Conservation (phyloP, 768 basidiomycete species). For the Cantharellus anzutake region DNA sequence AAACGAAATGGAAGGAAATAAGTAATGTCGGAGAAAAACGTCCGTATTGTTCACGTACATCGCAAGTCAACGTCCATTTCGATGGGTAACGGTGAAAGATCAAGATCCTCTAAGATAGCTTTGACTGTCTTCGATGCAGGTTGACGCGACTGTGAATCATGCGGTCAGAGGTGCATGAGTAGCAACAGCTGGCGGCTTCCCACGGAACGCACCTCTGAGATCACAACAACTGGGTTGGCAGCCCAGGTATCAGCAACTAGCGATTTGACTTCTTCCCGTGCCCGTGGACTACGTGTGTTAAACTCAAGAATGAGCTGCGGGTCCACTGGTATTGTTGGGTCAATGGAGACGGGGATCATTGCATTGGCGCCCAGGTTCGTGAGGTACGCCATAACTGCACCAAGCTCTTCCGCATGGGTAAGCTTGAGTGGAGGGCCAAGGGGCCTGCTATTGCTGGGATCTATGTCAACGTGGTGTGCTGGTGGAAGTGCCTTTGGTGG, state of each 20-base stretch:
- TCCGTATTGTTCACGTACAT: constrained; percentile 14
- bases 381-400: constrained; percentile 54
- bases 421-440: constrained; percentile 25
- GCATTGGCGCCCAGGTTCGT: constrained; percentile 56
- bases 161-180: constrained; percentile 1
- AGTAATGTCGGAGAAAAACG: background rate
- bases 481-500: too few species aligned
- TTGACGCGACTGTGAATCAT: constrained; percentile 23
- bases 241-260: constrained; percentile 52
- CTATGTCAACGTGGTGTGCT: too few species aligned
- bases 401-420: constrained; percentile 41
- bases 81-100: constrained; percentile 41
- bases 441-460: constrained; percentile 3
- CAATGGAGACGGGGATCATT: constrained; percentile 37
- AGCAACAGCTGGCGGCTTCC: background rate
- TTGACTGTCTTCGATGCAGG: constrained; percentile 49
- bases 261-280: constrained; percentile 28
- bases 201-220: constrained; percentile 35
- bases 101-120: constrained; percentile 30
- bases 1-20: background rate
- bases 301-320: constrained; percentile 71
- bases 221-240: constrained; percentile 55
- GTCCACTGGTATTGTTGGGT: constrained; percentile 48
- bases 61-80: constrained; percentile 57
- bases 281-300: constrained; percentile 36